These are phyloP conservation scores for Sarcocystis neurona DNA, from an alignment of 169 alveolate species.

Conservation along the genomic window DNA sequence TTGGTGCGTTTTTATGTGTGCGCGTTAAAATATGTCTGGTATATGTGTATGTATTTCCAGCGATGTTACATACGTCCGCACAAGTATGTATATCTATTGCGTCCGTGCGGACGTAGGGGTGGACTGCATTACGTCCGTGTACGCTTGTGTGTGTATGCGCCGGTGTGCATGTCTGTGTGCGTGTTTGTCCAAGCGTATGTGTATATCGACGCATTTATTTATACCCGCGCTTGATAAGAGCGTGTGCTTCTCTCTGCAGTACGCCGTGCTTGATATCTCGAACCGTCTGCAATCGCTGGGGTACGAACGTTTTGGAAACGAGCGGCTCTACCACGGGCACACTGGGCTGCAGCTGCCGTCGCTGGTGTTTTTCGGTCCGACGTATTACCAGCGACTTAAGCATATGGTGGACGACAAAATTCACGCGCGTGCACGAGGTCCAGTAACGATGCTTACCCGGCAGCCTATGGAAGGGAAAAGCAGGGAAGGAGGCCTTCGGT, in stretches of 20 bases:
- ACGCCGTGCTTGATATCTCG: slow-evolving; percentile 97
- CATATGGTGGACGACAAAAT: slow-evolving; percentile 99
- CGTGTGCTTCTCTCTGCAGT: slow-evolving; percentile 58
- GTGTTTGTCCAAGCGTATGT: no score
- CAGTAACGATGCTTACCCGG: slow-evolving; percentile 97
- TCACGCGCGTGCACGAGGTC: slow-evolving; percentile 98
- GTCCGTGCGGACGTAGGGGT: no score
- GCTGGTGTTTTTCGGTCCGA: slow-evolving; percentile 98
- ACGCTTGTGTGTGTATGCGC: no score
- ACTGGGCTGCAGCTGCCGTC: slow-evolving; percentile 69
- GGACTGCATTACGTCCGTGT: no score
- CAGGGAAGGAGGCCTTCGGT: slow-evolving; percentile 84
- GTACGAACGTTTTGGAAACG: slow-evolving; percentile 97
- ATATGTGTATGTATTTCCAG: no score
- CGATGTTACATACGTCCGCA: no score
- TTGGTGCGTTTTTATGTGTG: no score
- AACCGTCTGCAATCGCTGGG: slow-evolving; percentile 95
- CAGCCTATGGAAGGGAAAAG: slow-evolving; percentile 99
- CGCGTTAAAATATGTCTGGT: no score
- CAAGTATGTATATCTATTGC: no score
- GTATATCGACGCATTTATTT: no score
- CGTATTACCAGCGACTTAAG: slow-evolving; percentile 99
- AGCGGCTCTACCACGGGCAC: slow-evolving; percentile 90
- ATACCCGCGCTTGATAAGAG: no score
- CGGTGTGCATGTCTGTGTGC: not conserved